phyloP scores from a whole-genome alignment of 2,329 filamentous ascomycete species.

The Aspergillus sp. region DNA sequence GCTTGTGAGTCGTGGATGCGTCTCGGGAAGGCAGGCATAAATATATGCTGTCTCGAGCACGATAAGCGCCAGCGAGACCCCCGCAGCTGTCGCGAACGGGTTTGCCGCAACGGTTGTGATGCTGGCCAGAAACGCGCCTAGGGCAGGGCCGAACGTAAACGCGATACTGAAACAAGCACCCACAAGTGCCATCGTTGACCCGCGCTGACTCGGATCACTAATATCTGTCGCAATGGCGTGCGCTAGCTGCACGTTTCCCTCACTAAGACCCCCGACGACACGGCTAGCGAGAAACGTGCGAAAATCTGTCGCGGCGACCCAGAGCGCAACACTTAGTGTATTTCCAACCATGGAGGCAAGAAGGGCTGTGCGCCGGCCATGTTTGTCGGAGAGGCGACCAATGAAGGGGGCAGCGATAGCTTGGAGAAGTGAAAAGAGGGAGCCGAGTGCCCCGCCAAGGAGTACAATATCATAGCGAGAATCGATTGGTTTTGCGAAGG shows the following conservation, averaged over 20 bases:
- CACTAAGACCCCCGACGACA: slow-evolving; percentile 86
- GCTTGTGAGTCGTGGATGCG: slow-evolving; percentile 61
- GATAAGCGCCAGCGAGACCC: slow-evolving; percentile 81
- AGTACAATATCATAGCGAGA: slow-evolving; percentile 96
- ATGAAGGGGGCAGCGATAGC: slow-evolving; percentile 91
- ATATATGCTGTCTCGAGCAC: slow-evolving; percentile 85
- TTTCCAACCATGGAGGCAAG: slow-evolving; percentile 92
- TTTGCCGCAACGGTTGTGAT: slow-evolving; percentile 79
- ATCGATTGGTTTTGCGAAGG: slow-evolving; percentile 89
- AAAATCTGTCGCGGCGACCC: slow-evolving; percentile 92
- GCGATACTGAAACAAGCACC: slow-evolving; percentile 96
- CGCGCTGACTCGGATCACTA: slow-evolving; percentile 78
- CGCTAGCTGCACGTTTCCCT: slow-evolving; percentile 95
- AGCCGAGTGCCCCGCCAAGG: slow-evolving; percentile 88
- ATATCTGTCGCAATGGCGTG: slow-evolving; percentile 97
- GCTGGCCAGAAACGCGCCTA: slow-evolving; percentile 81
- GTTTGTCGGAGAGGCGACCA: slow-evolving; percentile 79
- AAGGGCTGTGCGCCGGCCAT: slow-evolving; percentile 83
- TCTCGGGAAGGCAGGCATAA: slow-evolving; percentile 83
- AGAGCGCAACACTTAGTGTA: slow-evolving; percentile 87
- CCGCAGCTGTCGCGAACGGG: slow-evolving; percentile 89
- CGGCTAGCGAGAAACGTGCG: slow-evolving; percentile 93
- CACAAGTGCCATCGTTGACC: slow-evolving; percentile 92
- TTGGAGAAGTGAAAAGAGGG: slow-evolving; percentile 89
- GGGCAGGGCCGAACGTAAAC: slow-evolving; percentile 91